Conservation (phyloP, 2,329 filamentous ascomycete species). For the Lasiodiplodia theobromae region DNA sequence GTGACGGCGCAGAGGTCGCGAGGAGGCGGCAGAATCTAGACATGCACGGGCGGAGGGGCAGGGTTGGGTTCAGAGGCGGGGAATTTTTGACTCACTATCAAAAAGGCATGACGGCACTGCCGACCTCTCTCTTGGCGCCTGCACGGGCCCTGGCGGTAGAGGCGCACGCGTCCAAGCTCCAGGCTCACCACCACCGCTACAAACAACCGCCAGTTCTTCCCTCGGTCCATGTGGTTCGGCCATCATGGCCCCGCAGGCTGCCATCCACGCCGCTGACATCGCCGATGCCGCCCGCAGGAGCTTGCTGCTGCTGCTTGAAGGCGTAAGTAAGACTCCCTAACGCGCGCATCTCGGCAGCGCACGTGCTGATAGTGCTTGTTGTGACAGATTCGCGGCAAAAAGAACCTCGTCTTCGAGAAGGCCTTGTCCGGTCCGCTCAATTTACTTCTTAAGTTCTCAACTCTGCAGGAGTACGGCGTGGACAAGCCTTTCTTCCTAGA, state of each 20-base stretch:
- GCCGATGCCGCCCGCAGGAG: slow-evolving; percentile 85
- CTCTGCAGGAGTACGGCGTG: slow-evolving; percentile 94
- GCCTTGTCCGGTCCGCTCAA: slow-evolving; percentile 88
- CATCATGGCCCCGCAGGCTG: slow-evolving; percentile 71
- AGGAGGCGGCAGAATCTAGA: slow-evolving; percentile 24
- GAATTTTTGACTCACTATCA: slow-evolving; percentile 22
- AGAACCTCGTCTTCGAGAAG: slow-evolving; percentile 94
- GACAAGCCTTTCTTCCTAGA: slow-evolving; percentile 98
- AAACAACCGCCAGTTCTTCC: background rate
- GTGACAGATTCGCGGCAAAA: slow-evolving; percentile 93
- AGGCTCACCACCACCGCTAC: slow-evolving; percentile 6
- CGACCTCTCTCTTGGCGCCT: slow-evolving; percentile 9
- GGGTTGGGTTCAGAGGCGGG: background rate
- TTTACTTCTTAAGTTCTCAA: slow-evolving; percentile 92
- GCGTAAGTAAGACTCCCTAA: slow-evolving; percentile 72
- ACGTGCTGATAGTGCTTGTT: slow-evolving; percentile 4
- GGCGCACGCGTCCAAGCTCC: slow-evolving; percentile 9
- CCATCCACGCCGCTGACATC: slow-evolving; percentile 78
- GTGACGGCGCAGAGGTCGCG: slow-evolving; percentile 23
- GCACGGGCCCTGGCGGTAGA: slow-evolving; percentile 5
- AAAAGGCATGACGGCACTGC: slow-evolving; percentile 13
- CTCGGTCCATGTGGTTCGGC: slow-evolving; percentile 26
- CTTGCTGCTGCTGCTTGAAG: slow-evolving; percentile 88
- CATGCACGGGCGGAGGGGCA: slow-evolving; percentile 29
- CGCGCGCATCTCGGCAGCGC: background rate